A percentile compares a stretch with the other conserved stretches of the same genome.
These are phyloP conservation scores for Beauveria scarabaeidicola DNA, from an alignment of 2,329 filamentous ascomycete genomes.

Conservation along the genomic window DNA sequence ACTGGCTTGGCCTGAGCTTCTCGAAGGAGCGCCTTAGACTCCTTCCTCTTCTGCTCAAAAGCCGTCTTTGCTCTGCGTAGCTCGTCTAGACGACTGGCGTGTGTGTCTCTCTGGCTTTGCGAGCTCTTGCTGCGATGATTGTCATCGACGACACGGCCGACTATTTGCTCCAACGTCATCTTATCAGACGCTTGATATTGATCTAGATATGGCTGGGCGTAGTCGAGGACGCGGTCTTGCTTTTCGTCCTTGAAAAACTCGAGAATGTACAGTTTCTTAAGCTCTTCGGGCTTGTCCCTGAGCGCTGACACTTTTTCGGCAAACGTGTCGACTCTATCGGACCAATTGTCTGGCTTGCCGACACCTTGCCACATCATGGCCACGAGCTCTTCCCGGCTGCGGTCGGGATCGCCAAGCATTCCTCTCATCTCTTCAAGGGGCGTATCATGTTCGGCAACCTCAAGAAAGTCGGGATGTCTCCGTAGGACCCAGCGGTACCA, in stretches of 20 bases:
- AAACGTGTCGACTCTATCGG: constrained; percentile 25
- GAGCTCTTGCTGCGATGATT: constrained; percentile 22
- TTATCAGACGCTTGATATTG: constrained; percentile 21
- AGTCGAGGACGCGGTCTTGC: constrained; percentile 24
- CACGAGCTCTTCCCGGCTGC: constrained; percentile 29
- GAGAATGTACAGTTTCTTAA: constrained; percentile 31
- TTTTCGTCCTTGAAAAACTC: constrained; percentile 32
- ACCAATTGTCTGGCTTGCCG: constrained; percentile 26
- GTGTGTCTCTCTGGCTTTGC: constrained; percentile 30
- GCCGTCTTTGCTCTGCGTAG: constrained; percentile 39
- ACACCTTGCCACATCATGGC: constrained; percentile 28
- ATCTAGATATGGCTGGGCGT: constrained; percentile 33
- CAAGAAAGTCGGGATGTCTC: constrained; percentile 30
- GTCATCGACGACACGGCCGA: constrained; percentile 26
- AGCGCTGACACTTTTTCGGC: constrained; percentile 24
- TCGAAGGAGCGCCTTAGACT: constrained; percentile 27
- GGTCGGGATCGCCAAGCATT: constrained; percentile 30
- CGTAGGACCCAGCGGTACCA: constrained; percentile 43
- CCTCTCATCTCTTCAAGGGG: constrained; percentile 25
- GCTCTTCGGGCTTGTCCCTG: constrained; percentile 22
- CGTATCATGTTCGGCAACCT: constrained; percentile 21
- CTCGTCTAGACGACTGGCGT: constrained; percentile 34
- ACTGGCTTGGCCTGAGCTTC: constrained; percentile 24
- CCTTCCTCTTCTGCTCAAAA: constrained; percentile 36
- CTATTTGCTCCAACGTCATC: constrained; percentile 25